Conservation (phyloP, 352 stramenopile genomes). For the Phytopythium helicoides region DNA sequence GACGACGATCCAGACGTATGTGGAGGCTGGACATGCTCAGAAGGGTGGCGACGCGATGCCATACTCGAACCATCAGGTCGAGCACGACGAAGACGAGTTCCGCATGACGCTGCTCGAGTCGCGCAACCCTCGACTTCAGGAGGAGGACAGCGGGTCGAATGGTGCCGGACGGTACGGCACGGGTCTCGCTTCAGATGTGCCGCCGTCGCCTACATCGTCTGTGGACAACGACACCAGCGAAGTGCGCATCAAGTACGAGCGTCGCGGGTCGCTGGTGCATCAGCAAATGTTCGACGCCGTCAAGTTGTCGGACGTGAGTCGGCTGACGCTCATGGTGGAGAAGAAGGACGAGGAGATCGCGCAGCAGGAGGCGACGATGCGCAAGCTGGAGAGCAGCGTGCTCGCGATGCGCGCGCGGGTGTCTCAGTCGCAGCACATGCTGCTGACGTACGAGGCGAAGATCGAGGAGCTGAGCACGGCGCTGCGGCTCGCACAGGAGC, state of each 20-base stretch:
- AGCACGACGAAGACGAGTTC: slow-evolving; percentile 50
- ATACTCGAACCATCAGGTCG: slow-evolving; percentile 20
- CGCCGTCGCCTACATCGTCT: slow-evolving; percentile 18
- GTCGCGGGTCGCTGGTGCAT: slow-evolving; percentile 65
- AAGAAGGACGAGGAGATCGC: slow-evolving; percentile 79
- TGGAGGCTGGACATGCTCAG: slow-evolving; percentile 31
- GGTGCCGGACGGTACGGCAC: slow-evolving; percentile 1
- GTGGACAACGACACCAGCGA: slow-evolving; percentile 49
- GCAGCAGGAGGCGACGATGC: slow-evolving; percentile 64
- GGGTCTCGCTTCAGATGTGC: background rate
- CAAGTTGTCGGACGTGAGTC: slow-evolving; percentile 70
- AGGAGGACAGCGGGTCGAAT: no score
- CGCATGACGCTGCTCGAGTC: slow-evolving; percentile 52
- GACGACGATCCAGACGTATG: slow-evolving; percentile 62
- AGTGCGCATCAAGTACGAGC: slow-evolving; percentile 70
- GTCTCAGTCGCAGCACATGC: slow-evolving; percentile 52
- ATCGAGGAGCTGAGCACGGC: slow-evolving; percentile 67
- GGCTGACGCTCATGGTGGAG: slow-evolving; percentile 58
- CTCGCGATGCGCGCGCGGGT: slow-evolving; percentile 65
- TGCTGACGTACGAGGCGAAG: slow-evolving; percentile 74
- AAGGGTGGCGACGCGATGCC: slow-evolving; percentile 25
- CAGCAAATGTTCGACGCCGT: slow-evolving; percentile 83
- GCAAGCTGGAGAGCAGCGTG: slow-evolving; percentile 65
- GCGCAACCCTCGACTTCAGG: slow-evolving; percentile 13
- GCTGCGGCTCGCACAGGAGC: slow-evolving; percentile 48